Conservation (phyloP, 768 basidiomycete species). For the Rhodosporidiobolus sp. region DNA sequence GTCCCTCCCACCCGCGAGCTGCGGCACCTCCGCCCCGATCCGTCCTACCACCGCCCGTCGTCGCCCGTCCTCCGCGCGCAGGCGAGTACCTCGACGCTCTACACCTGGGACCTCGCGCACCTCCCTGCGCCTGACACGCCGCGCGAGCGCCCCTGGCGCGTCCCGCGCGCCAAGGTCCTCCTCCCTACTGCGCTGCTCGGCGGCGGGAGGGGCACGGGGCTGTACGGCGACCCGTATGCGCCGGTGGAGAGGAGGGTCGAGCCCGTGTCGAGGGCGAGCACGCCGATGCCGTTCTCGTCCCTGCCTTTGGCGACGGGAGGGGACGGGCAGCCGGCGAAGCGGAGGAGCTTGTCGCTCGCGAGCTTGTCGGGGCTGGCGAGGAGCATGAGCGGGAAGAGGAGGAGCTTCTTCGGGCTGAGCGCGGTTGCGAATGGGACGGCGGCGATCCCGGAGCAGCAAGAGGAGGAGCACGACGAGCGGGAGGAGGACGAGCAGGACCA, state of each 20-base stretch:
- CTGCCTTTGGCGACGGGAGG: too few species aligned
- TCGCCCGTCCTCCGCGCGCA: not conserved
- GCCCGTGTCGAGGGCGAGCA: not conserved
- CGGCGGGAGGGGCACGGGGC: slow-evolving; percentile 15
- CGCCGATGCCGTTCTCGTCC: too few species aligned
- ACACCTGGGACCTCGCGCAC: slow-evolving; percentile 20
- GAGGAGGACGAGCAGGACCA: not conserved
- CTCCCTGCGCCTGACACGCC: slow-evolving; percentile 26
- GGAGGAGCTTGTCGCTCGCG: not conserved
- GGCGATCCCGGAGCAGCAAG: not conserved
- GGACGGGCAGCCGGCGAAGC: too few species aligned
- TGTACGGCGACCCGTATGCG: slow-evolving; percentile 22
- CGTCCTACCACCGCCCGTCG: not conserved
- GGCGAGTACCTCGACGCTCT: not conserved
- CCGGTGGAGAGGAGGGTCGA: slow-evolving; percentile 14
- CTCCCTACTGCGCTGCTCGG: slow-evolving; percentile 11
- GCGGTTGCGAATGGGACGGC: not conserved
- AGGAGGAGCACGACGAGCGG: not conserved
- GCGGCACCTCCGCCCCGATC: too few species aligned
- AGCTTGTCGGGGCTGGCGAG: not conserved
- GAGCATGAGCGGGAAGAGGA: not conserved
- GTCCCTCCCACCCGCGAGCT: too few species aligned
- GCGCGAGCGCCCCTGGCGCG: slow-evolving; percentile 9
- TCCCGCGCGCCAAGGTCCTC: not conserved
- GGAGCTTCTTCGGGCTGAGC: not conserved